phyloP scores from a whole-genome alignment of 371 early-diverging fungal species.

The Mortierella sp. region DNA sequence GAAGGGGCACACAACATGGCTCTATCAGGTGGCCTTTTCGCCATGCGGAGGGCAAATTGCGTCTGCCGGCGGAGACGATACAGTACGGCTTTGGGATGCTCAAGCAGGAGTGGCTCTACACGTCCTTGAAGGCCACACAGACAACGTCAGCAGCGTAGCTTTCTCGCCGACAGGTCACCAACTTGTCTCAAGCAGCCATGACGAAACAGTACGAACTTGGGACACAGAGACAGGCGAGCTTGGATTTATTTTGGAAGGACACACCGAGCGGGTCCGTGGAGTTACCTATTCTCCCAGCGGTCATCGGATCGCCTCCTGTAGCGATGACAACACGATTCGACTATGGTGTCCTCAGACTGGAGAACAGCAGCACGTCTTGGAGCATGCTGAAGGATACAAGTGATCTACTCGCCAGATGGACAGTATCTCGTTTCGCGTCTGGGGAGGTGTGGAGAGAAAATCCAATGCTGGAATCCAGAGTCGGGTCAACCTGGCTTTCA shows the following conservation, averaged over 20 bases:
- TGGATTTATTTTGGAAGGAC: background rate
- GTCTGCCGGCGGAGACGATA: no score
- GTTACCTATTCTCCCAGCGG: slow-evolving; percentile 6
- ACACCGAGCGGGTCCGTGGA: background rate
- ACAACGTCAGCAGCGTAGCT: background rate
- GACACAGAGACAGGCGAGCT: background rate
- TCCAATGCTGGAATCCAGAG: no score
- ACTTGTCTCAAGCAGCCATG: slow-evolving; percentile 5
- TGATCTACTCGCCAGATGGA: no score
- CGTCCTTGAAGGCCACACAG: background rate
- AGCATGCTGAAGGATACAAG: no score
- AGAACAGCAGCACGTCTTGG: no score
- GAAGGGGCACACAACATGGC: background rate
- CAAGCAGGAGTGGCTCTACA: background rate
- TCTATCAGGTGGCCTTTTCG: background rate
- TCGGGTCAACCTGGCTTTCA: no score
- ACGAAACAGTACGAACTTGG: slow-evolving; percentile 12
- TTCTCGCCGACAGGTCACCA: slow-evolving; percentile 9
- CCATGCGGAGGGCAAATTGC: background rate
- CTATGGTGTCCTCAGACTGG: no score
- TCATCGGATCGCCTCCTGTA: background rate
- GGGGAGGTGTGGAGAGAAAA: no score
- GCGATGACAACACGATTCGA: background rate
- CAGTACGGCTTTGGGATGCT: background rate
- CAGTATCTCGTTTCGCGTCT: no score